Evolutionary conservation across 495 filamentous ascomycete species (phyloP), one percentile per base, ranked within the genome.

Genomic region (Articulospora tetracladia): DNA sequence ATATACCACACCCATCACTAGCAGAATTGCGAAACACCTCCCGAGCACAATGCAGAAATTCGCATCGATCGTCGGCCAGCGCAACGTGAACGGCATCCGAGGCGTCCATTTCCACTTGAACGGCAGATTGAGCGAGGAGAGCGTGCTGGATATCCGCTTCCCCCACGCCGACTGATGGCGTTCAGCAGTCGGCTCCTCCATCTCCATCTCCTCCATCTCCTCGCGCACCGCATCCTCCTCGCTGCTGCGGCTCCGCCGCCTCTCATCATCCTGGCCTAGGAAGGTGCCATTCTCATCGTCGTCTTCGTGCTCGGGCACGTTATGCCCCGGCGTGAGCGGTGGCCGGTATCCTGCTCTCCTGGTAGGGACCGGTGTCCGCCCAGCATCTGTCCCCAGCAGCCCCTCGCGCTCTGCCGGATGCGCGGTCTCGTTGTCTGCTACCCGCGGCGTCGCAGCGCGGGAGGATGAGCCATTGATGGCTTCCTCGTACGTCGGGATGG

Each of bases 401-500:
- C 70, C 69, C 64, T 71, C 60, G 39, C 70, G 61, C 60, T 70
- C 70, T 41, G 58, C 62, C 22, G 54, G 71, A 69, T 72, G 66
- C 41, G 86, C 57, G 27, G 58, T 12, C 51, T 68, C 65, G 32
- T 27, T 26, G 26, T 55, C 51, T 20, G 56, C 27, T 13, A 24
- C 25, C 11, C 41, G 26, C 8, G 65, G 59, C 12, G 60, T 60
- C 2, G 58, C 20, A 13, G 62, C 52, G 1, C 56, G 59, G 13
- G 67, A 69, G 20, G 62, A 67, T n/a, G 62, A 62, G 20, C 57
- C 57, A 41, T 41, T 52, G 34, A 63, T 85, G 55, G 94, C 92
- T 77, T 98, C 94, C 72, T 97, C 93, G 79, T 98, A 98, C 39
- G 88, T 86, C 10, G 93, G 93, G 73, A 98, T 97, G 20, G 94